Percentiles rank a stretch among this genome's conserved stretches.
These are phyloP conservation scores for Arxiozyma heterogenica DNA, from an alignment of 1,139 yeast genomes.

Conservation along the genomic window DNA sequence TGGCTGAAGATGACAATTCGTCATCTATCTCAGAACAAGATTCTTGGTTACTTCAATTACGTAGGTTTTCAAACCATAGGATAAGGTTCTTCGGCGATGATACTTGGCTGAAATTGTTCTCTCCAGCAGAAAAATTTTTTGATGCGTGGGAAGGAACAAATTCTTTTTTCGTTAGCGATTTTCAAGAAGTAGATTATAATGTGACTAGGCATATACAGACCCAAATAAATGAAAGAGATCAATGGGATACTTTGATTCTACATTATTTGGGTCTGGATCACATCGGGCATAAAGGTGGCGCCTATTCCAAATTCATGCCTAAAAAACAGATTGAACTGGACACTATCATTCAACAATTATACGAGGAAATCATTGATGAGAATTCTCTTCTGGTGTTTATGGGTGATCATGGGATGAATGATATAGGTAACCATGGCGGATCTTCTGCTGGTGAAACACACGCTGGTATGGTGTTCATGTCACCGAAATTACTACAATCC, in stretches of 20 bases:
- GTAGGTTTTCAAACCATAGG: slow-evolving; percentile 33
- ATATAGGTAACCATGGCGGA: slow-evolving; percentile 88
- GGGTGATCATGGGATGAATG: slow-evolving; percentile 96
- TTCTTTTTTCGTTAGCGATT: slow-evolving; percentile 89
- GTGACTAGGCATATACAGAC: slow-evolving; percentile 71
- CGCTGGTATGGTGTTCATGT: slow-evolving; percentile 64
- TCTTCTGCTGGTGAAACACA: slow-evolving; percentile 87
- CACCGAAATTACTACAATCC: slow-evolving; percentile 44
- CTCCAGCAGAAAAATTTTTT: slow-evolving; percentile 40
- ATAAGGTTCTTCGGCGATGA: slow-evolving; percentile 93
- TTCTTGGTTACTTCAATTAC: slow-evolving; percentile 75
- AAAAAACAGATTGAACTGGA: slow-evolving; percentile 84
- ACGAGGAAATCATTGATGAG: slow-evolving; percentile 39
- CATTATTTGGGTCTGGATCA: slow-evolving; percentile 94
- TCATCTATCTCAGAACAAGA: slow-evolving; percentile 71
- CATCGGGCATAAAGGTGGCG: slow-evolving; percentile 96
- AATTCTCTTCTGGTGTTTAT: slow-evolving; percentile 62
- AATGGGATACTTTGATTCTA: slow-evolving; percentile 80
- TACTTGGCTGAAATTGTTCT: slow-evolving; percentile 90
- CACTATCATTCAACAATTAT: slow-evolving; percentile 45
- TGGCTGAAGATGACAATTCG: slow-evolving; percentile 83
- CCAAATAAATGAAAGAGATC: slow-evolving; percentile 29
- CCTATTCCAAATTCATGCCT: slow-evolving; percentile 69
- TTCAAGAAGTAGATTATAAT: slow-evolving; percentile 84
- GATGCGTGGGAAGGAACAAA: slow-evolving; percentile 73